phyloP scores from a whole-genome alignment of 257 asterid genomes.

The Asclepias syriaca region DNA sequence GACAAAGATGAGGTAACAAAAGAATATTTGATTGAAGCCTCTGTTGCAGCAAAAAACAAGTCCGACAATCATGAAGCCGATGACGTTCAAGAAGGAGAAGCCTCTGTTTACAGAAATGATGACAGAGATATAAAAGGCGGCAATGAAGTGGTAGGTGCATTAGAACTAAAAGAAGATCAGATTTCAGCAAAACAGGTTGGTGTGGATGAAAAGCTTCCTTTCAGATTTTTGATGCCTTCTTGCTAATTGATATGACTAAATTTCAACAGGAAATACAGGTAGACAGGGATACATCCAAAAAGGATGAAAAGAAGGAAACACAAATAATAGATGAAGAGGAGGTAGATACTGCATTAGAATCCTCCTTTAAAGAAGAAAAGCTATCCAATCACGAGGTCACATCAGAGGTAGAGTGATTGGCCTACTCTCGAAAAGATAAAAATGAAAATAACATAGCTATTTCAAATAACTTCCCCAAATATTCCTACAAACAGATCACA shows the following conservation, averaged over 20 bases:
- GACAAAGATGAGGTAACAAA: background rate
- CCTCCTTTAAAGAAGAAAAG: background rate
- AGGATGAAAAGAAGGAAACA: background rate
- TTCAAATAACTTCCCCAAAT: background rate
- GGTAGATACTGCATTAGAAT: background rate
- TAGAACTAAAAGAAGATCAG: background rate
- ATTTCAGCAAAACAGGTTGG: background rate
- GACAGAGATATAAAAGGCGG: background rate
- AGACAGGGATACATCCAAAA: background rate
- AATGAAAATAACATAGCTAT: background rate
- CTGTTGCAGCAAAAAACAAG: background rate
- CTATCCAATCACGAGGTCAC: background rate
- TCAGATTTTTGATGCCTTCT: background rate
- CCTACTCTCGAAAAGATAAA: background rate
- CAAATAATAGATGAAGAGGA: background rate
- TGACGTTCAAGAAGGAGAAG: background rate
- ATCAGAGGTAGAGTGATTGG: background rate
- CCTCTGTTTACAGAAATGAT: background rate
- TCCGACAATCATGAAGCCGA: background rate
- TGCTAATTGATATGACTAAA: background rate
- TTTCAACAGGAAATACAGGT: background rate
- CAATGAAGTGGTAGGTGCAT: background rate
- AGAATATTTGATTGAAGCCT: background rate
- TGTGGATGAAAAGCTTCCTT: background rate
- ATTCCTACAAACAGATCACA: background rate